Evolutionary conservation across 345 rosid genomes (phyloP), one percentile per base, ranked within the genome.

Genomic region (Gossypium australe): DNA sequence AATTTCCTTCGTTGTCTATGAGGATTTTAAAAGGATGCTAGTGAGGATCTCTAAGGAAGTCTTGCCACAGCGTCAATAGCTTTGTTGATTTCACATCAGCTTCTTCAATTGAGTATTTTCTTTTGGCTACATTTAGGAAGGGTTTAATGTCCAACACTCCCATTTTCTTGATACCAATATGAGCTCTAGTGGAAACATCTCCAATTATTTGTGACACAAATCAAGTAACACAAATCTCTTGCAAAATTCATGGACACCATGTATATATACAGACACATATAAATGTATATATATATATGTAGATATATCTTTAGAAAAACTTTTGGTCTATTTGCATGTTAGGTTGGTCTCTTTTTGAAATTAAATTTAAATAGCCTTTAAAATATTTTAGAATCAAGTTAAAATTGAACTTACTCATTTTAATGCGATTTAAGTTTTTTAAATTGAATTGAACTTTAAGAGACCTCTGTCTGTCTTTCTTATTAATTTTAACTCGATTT

Each of bases 201-300:
- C 12, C 74, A 60, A 57, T 77, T 73, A 29, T n/a, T 89, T 83
- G 25, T 24, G 75, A 16, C 74, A 78, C 76, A 68, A 14, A 18
- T 56, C 20, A 56, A n/a, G n/a, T n/a, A n/a, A 24, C 25, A 57
- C 29, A 57, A 57, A 11, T 20, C 61, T 57, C 29, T 57, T 20
- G 13, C 29, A 9, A 57, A 57, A 10, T 10, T 8, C 3, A 57
- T 22, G 13, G 61, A 57, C 13, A 20, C 2, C 3, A n/a, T 51
- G 4, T 17, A 16, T 52, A 16, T 52, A 48, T 55, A 48, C n/a
- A n/a, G n/a, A n/a, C 11, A 12, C 11, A 48, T 5, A 7, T 45
- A 45, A 11, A 45, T 24, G 25, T 24, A 24, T 1, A 24, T 24
- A 24, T 24, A 2, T 24, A 24, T 24, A 24, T 24, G 25, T 24